Evolutionary conservation across 441 rosid genomes (phyloP).

Genomic region (Rhodomyrtus psidioides): DNA sequence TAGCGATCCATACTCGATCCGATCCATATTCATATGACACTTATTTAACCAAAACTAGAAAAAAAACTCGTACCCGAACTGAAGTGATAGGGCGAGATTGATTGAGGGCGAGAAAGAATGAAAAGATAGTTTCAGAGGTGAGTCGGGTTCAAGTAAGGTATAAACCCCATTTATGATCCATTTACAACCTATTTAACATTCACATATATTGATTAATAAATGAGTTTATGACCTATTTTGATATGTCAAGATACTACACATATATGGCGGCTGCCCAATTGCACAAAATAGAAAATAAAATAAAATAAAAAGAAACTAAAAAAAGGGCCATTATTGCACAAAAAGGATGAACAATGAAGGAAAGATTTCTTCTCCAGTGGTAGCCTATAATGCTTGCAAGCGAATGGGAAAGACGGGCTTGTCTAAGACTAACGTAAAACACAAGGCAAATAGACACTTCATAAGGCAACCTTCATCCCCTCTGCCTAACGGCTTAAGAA

Average conservation of each 20-base stretch:
- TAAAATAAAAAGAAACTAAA: not conserved
- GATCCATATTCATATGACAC: no score
- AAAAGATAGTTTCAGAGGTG: no score
- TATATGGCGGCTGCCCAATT: not conserved
- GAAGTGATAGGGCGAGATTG: no score
- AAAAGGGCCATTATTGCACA: not conserved
- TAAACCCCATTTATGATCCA: no score
- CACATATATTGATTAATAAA: no score
- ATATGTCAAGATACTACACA: not conserved
- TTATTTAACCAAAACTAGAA: no score
- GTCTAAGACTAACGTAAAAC: not conserved
- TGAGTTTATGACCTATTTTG: no score
- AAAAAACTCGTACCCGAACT: no score
- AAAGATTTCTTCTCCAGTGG: not conserved
- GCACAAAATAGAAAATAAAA: not conserved
- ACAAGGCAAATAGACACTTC: not conserved
- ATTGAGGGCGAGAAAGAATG: no score
- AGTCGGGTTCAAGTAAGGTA: no score
- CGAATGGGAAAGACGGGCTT: not conserved
- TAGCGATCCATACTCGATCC: no score
- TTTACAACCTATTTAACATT: no score
- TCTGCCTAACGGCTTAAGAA: not conserved
- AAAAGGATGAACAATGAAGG: not conserved
- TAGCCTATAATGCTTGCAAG: not conserved
- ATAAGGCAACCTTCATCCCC: not conserved